A percentile compares a stretch with the other conserved stretches of the same genome.
Evolutionary conservation across 495 filamentous ascomycete species (phyloP).

Genomic region (Niebla homalea): DNA sequence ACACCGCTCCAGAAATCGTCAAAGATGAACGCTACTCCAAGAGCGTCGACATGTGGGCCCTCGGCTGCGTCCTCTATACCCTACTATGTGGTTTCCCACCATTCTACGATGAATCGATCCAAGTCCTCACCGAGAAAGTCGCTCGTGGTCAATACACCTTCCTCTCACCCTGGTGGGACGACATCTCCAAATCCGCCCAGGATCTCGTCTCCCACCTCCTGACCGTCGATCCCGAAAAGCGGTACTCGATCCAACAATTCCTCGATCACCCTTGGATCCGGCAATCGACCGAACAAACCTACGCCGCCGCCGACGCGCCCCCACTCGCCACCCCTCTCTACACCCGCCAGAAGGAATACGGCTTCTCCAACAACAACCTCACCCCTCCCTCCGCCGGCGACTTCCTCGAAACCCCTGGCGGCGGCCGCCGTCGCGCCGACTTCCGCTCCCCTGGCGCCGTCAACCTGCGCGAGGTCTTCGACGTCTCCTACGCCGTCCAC

Average conservation of each 20-base stretch:
- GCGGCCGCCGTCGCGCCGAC: constrained; percentile 56
- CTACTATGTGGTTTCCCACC: constrained; percentile 94
- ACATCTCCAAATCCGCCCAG: constrained; percentile 90
- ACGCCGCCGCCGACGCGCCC: constrained; percentile 61
- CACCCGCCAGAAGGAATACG: constrained; percentile 36
- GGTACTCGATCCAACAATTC: constrained; percentile 81
- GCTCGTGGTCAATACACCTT: constrained; percentile 95
- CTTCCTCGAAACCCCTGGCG: constrained; percentile 40
- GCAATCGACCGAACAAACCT: constrained; percentile 58
- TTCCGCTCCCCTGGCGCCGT: constrained; percentile 93
- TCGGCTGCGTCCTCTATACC: constrained; percentile 95
- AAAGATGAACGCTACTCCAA: constrained; percentile 99
- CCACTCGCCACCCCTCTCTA: constrained; percentile 57
- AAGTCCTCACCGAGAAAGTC: constrained; percentile 94
- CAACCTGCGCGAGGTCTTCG: constrained; percentile 92
- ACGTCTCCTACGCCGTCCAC: constrained; percentile 93
- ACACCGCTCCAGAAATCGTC: constrained; percentile 97
- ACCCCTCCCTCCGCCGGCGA: constrained; percentile 39
- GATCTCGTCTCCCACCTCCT: constrained; percentile 88
- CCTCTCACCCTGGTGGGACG: constrained; percentile 98
- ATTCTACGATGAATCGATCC: constrained; percentile 97
- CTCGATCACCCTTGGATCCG: constrained; percentile 86
- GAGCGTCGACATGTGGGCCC: constrained; percentile 97
- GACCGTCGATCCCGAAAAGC: constrained; percentile 82
- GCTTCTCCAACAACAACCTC: constrained; percentile 17